Evolutionary conservation across 306 rosid genomes (phyloP), one percentile per base, ranked within the genome.

Genomic region (Pterocarpus macrocarpus): DNA sequence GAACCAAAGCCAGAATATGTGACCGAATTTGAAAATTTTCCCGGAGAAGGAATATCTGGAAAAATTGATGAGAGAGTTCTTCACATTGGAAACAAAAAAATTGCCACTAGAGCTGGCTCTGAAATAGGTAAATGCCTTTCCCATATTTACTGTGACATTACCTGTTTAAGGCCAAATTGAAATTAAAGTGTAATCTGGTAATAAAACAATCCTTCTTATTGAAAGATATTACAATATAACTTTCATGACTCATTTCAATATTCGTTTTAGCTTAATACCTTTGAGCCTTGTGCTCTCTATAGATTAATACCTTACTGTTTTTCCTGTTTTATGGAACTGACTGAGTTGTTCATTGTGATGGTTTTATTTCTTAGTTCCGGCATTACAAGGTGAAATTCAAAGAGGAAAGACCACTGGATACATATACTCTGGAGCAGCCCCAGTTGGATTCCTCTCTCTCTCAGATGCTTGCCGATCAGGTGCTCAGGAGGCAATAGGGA

Each of bases 1-100:
- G 90, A 86, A 67, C 94, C 94, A 64, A 90, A 89, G 56, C 92
- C 98, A 4, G 99, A 96, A 79, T 84, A 75, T 47, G 99, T 93
- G 79, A 87, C 80, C 2, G 90, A 86, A 67, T 96, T 91, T 56
- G 85, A 92, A 70, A 93, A 87, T 56, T 92, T 96, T 71, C 97
- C 97, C 1, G 98, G 99, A 61, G 98, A 92, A 90, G 99, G 99
- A 8, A 86, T 96, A 36, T 69, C 83, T 76, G 99, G 97, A 28
- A 91, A 82, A 80, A 87, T 96, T 72, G 94, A 92, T 1, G 92
- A 85, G 52, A 84, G 80, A 52, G 89, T 86, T 80, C 56, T 96
- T 78, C 90, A 92, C 73, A 87, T 96, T 36, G 99, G 99, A 77
- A 96, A 89, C 72, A 83, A 81, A 83, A 96, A 75, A 82, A 87